A percentile compares a stretch with the other conserved stretches of the same genome.
Conservation (phyloP, 179 eudicot genomes). For the Camellia oleifera region DNA sequence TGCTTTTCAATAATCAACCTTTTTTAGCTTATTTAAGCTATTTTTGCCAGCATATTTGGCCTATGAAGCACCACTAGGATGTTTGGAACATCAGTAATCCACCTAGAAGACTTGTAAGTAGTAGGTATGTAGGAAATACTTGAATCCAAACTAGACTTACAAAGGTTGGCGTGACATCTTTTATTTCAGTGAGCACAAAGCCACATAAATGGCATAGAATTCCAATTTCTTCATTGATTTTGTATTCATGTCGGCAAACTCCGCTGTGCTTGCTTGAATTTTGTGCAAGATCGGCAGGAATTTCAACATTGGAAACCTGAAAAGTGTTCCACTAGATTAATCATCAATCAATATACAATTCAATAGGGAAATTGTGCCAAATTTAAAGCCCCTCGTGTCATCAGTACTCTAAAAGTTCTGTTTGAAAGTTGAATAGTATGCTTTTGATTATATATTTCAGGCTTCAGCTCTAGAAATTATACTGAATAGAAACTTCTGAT, state of each 20-base stretch:
- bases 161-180: conserved; percentile 76
- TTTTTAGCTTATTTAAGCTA: no score
- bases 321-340: conserved; percentile 10
- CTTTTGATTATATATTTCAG: neutral
- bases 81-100: neutral
- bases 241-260: conserved; percentile 72
- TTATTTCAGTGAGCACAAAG: conserved; percentile 75
- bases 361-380: neutral
- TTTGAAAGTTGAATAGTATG: neutral
- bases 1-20: no score
- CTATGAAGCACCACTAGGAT: neutral
- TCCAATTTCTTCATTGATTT: conserved; percentile 85
- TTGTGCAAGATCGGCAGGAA: conserved; percentile 25
- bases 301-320: conserved; percentile 46
- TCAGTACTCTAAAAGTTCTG: neutral
- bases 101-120: neutral
- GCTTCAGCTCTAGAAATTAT: neutral
- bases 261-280: conserved; percentile 29
- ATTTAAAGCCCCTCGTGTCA: neutral
- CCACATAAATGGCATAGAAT: conserved; percentile 75
- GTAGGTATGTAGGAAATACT: neutral
- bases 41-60: neutral
- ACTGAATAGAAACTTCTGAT: neutral
- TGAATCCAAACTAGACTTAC: conserved; percentile 43
- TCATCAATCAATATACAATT: neutral